Percentiles rank a stretch among this genome's conserved stretches.
These are phyloP conservation scores for Trichophyton equinum DNA, from an alignment of 2,329 filamentous ascomycete genomes.

Conservation along the genomic window DNA sequence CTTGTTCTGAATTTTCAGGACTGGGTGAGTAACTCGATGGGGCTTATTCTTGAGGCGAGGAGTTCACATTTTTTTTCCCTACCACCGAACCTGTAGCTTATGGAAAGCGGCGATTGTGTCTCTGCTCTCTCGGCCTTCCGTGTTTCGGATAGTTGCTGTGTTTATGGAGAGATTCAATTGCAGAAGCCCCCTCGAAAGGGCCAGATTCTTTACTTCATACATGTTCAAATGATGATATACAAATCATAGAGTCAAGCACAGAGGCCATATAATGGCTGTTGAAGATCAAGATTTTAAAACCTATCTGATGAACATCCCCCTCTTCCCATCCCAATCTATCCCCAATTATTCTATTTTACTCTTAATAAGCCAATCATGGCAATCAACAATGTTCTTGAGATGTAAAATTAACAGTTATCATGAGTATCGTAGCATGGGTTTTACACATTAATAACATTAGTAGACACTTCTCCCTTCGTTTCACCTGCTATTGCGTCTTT, in stretches of 20 bases:
- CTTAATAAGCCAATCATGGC: slow-evolving; percentile 6
- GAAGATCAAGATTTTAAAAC: slow-evolving; percentile 38
- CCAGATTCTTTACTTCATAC: slow-evolving; percentile 40
- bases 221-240: slow-evolving; percentile 76
- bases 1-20: slow-evolving; percentile 16
- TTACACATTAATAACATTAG: neutral
- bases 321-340: neutral
- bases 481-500: slow-evolving; percentile 1
- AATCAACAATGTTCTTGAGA: neutral
- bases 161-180: slow-evolving; percentile 20
- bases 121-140: slow-evolving; percentile 21
- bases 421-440: neutral
- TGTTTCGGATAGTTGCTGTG: slow-evolving; percentile 18
- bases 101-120: slow-evolving; percentile 35
- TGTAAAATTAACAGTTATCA: neutral
- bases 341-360: neutral
- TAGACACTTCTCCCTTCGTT: neutral
- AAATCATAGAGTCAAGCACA: slow-evolving; percentile 99
- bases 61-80: slow-evolving; percentile 41
- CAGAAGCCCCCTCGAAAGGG: slow-evolving; percentile 58
- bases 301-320: slow-evolving; percentile 36
- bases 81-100: slow-evolving; percentile 40
- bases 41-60: slow-evolving; percentile 99
- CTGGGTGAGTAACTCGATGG: slow-evolving; percentile 86
- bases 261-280: slow-evolving; percentile 44